Conservation (phyloP, 73 alveolate genomes). For the Breviolum minutum region DNA sequence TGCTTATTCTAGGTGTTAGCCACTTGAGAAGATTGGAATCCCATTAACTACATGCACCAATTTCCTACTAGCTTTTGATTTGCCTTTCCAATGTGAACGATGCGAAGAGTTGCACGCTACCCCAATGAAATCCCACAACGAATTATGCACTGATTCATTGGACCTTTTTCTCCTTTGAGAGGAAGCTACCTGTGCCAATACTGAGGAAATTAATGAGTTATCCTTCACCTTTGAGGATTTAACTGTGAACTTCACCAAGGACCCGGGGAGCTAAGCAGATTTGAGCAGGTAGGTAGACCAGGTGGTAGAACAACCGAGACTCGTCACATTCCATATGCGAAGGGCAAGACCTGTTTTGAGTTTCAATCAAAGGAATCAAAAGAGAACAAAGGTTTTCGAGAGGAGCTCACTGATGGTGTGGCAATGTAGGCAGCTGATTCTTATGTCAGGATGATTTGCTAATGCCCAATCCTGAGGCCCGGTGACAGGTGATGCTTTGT, state of each 20-base stretch:
- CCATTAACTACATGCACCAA: no score
- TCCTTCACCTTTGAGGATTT: not conserved
- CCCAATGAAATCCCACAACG: no score
- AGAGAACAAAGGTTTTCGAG: not conserved
- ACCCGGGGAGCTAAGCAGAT: not conserved
- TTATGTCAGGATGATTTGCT: slow-evolving; percentile 25
- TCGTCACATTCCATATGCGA: no score
- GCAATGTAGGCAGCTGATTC: not conserved
- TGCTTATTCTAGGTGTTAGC: not conserved
- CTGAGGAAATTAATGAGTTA: not conserved
- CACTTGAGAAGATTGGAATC: not conserved
- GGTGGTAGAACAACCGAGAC: no score
- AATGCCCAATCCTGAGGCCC: not conserved
- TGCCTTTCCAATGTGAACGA: no score
- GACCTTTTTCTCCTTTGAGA: not conserved
- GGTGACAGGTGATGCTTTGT: no score
- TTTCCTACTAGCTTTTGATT: no score
- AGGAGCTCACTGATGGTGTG: not conserved
- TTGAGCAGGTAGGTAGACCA: no score
- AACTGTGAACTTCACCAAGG: slow-evolving; percentile 29
- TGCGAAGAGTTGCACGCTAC: no score
- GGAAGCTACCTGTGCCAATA: not conserved
- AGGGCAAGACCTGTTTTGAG: no score
- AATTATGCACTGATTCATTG: no score
- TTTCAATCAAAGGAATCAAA: not conserved